phyloP scores from a whole-genome alignment of 345 rosid genomes.

The Populus deltoides region DNA sequence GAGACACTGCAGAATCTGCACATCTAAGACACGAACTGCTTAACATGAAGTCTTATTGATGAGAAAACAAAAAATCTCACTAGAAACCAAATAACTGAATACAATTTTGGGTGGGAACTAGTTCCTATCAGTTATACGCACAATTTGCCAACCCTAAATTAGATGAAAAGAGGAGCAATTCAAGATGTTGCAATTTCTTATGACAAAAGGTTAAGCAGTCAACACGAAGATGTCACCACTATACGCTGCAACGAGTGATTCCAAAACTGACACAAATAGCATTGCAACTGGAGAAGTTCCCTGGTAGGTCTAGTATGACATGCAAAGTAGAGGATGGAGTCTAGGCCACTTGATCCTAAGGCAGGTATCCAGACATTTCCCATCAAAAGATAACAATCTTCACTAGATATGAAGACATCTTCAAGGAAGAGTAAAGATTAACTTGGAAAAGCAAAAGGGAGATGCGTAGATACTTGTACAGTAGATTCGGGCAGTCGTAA shows the following conservation, averaged over 20 bases:
- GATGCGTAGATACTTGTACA: no score
- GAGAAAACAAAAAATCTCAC: neutral
- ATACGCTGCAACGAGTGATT: neutral
- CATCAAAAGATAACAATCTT: neutral
- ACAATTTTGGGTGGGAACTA: neutral
- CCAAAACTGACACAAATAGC: neutral
- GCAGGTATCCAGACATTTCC: neutral
- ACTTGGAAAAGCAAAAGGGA: neutral
- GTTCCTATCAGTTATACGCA: neutral
- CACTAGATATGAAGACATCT: neutral
- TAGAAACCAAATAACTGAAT: neutral
- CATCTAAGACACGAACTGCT: slow-evolving; percentile 9
- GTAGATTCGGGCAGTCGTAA: neutral
- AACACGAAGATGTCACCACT: neutral
- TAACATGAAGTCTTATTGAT: neutral
- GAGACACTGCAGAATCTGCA: slow-evolving; percentile 92
- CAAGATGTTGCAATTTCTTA: neutral
- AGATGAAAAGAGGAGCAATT: neutral
- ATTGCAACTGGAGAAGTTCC: neutral
- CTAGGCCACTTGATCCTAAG: neutral
- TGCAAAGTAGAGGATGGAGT: neutral
- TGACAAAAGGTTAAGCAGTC: neutral
- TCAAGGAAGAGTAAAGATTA: neutral
- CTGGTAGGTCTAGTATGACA: neutral
- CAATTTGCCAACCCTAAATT: neutral